Percentiles rank a stretch among this genome's conserved stretches.
Conservation (phyloP, 1,284 basidiomycete species). For the Ceraceosorus guamensis region DNA sequence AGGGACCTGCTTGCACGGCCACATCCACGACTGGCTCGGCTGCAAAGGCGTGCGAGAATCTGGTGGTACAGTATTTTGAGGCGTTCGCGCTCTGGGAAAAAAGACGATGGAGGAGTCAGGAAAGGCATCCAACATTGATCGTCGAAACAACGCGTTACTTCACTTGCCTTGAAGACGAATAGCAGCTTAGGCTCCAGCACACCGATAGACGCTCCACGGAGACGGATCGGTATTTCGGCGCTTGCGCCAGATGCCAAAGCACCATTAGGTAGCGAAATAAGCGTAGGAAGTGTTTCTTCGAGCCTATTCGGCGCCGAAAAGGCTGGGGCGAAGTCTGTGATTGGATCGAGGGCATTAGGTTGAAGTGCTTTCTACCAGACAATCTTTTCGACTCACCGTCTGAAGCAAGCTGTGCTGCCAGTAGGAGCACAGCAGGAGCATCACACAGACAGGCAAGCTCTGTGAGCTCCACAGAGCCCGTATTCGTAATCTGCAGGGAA, state of each 20-base stretch:
- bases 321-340: too few species aligned
- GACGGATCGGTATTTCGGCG: neutral
- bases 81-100: conserved; percentile 12
- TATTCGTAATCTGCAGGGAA: conserved; percentile 2
- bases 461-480: conserved; percentile 2
- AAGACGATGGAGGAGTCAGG: neutral
- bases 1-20: conserved; percentile 10
- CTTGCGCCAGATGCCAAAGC: neutral
- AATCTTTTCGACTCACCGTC: too few species aligned
- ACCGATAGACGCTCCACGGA: neutral
- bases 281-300: neutral
- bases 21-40: conserved; percentile 17
- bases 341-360: too few species aligned
- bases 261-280: neutral
- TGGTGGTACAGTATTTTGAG: conserved; percentile 15
- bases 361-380: too few species aligned
- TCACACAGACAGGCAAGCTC: neutral
- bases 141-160: too few species aligned
- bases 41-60: conserved; percentile 12
- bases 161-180: neutral
- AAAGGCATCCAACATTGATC: neutral
- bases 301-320: neutral
- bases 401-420: neutral
- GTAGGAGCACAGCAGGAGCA: neutral
- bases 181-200: neutral